These are phyloP conservation scores for Raffaelea arxii DNA, from an alignment of 2,329 filamentous ascomycete species.

Conservation along the genomic window DNA sequence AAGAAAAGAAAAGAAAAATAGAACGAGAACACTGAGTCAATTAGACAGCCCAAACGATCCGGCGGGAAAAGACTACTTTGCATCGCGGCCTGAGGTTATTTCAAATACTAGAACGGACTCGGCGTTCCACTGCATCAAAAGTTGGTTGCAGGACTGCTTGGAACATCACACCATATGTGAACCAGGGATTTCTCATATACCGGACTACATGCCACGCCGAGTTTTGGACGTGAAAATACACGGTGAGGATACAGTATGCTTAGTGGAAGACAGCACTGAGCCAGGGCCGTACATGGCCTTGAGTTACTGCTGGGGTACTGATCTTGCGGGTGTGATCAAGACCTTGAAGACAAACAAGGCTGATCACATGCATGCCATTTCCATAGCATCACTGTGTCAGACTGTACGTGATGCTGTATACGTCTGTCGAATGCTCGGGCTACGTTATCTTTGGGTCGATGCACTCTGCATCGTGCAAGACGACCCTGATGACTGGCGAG, in stretches of 20 bases:
- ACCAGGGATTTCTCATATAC: too few relatives aligned
- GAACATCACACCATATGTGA: too few relatives aligned
- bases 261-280: background rate
- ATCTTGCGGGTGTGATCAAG: background rate
- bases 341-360: background rate
- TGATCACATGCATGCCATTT: background rate
- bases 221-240: background rate
- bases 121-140: too few relatives aligned
- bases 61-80: too few relatives aligned
- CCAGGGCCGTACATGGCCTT: conserved; percentile 5
- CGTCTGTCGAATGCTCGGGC: conserved; percentile 1
- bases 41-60: too few relatives aligned
- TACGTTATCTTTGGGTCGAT: conserved; percentile 12
- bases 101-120: too few relatives aligned
- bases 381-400: background rate
- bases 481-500: conserved; percentile 3
- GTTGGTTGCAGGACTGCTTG: too few relatives aligned
- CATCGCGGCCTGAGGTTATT: too few relatives aligned
- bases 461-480: conserved; percentile 12
- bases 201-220: background rate
- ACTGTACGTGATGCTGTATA: conserved; percentile 9
- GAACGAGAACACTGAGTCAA: too few relatives aligned
- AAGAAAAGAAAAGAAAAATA: too few relatives aligned
- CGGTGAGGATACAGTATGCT: background rate
- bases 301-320: conserved; percentile 9